Evolutionary conservation across 208 protist genomes (phyloP).

Genomic region (Phytomonas francai): DNA sequence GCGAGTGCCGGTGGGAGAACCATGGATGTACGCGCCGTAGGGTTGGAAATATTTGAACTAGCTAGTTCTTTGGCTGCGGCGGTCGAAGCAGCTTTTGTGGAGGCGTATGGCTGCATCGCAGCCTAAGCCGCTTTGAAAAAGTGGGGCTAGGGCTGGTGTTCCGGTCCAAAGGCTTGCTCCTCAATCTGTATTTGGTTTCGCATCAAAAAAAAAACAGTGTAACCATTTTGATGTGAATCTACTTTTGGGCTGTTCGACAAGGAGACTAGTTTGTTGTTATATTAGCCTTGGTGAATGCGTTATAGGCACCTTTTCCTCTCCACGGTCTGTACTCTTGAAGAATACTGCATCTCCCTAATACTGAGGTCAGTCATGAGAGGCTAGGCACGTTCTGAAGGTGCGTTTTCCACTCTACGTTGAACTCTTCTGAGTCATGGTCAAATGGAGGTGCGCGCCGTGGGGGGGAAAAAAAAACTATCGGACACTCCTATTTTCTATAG

Average conservation of each 20-base stretch:
- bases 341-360: background rate
- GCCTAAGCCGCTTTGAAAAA: background rate
- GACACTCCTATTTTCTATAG: background rate
- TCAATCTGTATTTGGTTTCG: background rate
- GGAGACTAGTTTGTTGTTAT: background rate
- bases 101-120: slow-evolving; percentile 46
- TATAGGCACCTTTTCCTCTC: background rate
- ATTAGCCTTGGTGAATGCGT: background rate
- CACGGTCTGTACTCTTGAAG: background rate
- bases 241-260: background rate
- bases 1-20: slow-evolving; percentile 36
- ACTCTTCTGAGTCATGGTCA: background rate
- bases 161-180: background rate
- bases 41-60: slow-evolving; percentile 55
- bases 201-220: background rate
- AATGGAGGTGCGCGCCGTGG: background rate
- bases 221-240: background rate
- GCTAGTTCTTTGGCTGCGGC: slow-evolving; percentile 32
- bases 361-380: background rate
- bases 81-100: slow-evolving; percentile 44
- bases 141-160: background rate
- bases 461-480: background rate
- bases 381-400: background rate
- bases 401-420: background rate
- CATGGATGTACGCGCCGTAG: slow-evolving; percentile 62